These are phyloP conservation scores for Kickxella alabastrina DNA, from an alignment of 192 early-diverging fungal genomes.

Conservation along the genomic window DNA sequence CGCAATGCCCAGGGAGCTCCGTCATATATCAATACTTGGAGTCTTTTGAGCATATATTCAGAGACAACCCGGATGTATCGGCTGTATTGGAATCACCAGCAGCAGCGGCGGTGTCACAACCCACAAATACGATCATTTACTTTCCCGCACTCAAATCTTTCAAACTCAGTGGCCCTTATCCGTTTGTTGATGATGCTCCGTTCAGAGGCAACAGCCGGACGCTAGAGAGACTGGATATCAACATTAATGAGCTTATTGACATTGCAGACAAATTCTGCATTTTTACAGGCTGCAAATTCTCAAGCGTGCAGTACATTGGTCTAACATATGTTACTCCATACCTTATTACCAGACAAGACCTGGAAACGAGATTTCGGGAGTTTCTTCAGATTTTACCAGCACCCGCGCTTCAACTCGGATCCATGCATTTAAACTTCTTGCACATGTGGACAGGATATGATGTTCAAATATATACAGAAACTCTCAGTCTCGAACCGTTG, in stretches of 20 bases:
- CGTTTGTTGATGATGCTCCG: slow-evolving; percentile 6
- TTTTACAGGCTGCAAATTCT: slow-evolving; percentile 1
- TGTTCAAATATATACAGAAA: background rate
- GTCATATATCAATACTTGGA: background rate
- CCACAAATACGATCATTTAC: background rate
- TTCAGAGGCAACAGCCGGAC: slow-evolving; percentile 7
- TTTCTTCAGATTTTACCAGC: too few relatives aligned
- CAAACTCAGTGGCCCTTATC: background rate
- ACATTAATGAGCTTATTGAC: background rate
- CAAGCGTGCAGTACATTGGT: background rate
- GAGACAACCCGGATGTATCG: too few relatives aligned
- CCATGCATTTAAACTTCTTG: background rate
- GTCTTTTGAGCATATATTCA: background rate
- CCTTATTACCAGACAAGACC: background rate
- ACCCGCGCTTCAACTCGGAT: background rate
- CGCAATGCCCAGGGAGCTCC: background rate
- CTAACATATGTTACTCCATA: background rate
- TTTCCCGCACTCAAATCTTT: slow-evolving; percentile 1
- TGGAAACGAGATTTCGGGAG: too few relatives aligned
- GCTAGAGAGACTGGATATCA: slow-evolving; percentile 1
- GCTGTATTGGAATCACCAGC: too few relatives aligned
- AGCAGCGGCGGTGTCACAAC: background rate
- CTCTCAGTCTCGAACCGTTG: background rate
- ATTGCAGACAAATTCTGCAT: slow-evolving; percentile 2
- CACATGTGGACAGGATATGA: background rate